Percentiles rank a stretch among this genome's conserved stretches.
These are phyloP conservation scores for Aspergillus eucalypticola DNA, from an alignment of 2,329 filamentous ascomycete species.

Conservation along the genomic window DNA sequence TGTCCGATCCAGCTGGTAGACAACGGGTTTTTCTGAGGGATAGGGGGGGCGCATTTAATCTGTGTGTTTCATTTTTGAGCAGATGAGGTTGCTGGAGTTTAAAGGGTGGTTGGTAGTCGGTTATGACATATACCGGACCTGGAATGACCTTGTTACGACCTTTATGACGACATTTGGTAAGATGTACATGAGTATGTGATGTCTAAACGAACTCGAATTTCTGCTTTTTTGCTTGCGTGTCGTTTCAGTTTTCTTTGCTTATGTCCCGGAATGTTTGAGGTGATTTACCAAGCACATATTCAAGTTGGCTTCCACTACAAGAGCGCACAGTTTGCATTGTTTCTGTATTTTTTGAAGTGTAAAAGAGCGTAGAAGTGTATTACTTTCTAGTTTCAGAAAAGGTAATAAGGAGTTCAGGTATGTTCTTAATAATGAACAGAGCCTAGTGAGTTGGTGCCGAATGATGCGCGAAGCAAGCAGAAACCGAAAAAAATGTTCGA, in stretches of 20 bases:
- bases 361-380: too few species aligned
- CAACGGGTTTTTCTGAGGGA: constrained; percentile 1
- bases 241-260: constrained; percentile 14
- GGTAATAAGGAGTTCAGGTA: constrained; percentile 17
- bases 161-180: constrained; percentile 40
- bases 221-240: constrained; percentile 20
- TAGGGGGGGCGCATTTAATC: not conserved
- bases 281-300: not conserved
- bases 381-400: not conserved
- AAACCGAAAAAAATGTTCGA: not conserved
- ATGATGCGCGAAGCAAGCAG: not conserved
- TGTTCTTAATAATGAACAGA: constrained; percentile 11
- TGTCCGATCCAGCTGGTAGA: not conserved
- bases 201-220: constrained; percentile 34
- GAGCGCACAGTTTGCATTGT: not conserved
- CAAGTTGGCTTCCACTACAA: not conserved
- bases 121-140: constrained; percentile 29
- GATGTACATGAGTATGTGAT: constrained; percentile 43
- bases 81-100: constrained; percentile 32
- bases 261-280: constrained; percentile 12
- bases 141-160: constrained; percentile 38
- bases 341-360: not conserved
- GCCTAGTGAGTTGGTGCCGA: not conserved
- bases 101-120: constrained; percentile 23
- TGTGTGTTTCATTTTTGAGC: constrained; percentile 17